These are phyloP conservation scores for Ilex asprella DNA, from an alignment of 257 asterid species.

Conservation along the genomic window DNA sequence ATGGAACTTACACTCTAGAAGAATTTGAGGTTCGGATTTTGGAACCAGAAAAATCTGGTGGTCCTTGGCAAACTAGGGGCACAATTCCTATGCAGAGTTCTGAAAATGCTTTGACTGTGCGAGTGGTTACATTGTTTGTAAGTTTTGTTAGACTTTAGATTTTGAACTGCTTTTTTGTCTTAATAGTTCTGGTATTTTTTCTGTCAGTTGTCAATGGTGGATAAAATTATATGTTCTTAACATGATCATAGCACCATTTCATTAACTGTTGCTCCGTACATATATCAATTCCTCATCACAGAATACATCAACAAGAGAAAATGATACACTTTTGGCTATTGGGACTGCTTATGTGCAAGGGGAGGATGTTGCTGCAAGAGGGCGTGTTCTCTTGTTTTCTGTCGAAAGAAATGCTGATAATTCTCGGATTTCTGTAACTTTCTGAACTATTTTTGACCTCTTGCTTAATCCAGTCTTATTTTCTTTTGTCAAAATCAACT, in stretches of 20 bases:
- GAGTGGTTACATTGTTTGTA: constrained; percentile 83
- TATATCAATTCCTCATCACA: constrained; percentile 12
- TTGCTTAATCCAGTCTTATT: constrained; percentile 7
- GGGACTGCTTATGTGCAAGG: constrained; percentile 99
- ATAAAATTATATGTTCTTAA: background rate
- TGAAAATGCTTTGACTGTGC: constrained; percentile 89
- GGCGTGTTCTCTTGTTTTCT: constrained; percentile 81
- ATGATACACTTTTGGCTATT: constrained; percentile 86
- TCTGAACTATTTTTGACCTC: constrained; percentile 6
- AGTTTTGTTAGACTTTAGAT: constrained; percentile 25
- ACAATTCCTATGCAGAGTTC: constrained; percentile 90
- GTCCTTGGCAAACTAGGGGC: constrained; percentile 88
- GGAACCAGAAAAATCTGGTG: constrained; percentile 86
- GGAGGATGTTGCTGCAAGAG: constrained; percentile 99
- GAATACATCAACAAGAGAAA: constrained; percentile 76
- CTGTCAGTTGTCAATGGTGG: background rate
- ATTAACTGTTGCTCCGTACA: background rate
- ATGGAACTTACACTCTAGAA: constrained; percentile 87
- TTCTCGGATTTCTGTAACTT: constrained; percentile 54
- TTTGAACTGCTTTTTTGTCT: constrained; percentile 5
- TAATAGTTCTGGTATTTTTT: background rate
- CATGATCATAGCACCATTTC: background rate
- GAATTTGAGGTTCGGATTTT: constrained; percentile 88
- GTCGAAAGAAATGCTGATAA: constrained; percentile 63
- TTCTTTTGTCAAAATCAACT: constrained; percentile 14